Conservation (phyloP, 176 grass and related monocot species). For the Elymus sibiricus region DNA sequence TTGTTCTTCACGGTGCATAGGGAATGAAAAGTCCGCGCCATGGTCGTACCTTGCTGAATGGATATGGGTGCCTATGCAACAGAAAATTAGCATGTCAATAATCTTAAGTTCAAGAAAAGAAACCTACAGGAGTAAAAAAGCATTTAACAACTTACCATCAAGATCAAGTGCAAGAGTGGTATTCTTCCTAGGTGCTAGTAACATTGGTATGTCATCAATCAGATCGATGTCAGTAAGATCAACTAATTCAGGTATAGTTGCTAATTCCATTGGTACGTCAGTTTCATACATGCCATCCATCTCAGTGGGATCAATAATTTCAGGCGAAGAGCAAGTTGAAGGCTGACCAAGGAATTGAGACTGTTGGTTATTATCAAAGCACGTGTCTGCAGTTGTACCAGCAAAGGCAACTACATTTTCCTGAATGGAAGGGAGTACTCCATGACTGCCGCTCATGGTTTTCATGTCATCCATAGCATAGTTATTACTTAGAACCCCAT, state of each 20-base stretch:
- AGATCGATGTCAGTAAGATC: neutral
- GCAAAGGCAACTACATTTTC: neutral
- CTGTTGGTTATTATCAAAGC: neutral
- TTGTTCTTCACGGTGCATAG: too few species aligned
- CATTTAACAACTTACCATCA: neutral
- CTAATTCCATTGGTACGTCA: neutral
- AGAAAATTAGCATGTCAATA: too few species aligned
- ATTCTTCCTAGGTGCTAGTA: slow-evolving; percentile 28
- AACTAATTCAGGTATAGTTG: neutral
- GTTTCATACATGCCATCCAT: slow-evolving; percentile 7
- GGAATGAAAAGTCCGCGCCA: too few species aligned
- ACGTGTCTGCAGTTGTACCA: slow-evolving; percentile 19
- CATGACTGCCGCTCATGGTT: too few species aligned
- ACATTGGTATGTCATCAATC: neutral
- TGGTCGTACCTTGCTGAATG: too few species aligned
- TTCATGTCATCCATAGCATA: too few species aligned
- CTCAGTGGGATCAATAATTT: slow-evolving; percentile 36
- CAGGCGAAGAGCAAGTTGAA: slow-evolving; percentile 11
- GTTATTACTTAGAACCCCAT: too few species aligned
- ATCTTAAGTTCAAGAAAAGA: too few species aligned
- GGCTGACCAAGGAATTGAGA: slow-evolving; percentile 15
- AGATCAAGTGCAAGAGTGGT: slow-evolving; percentile 43
- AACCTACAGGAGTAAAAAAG: neutral
- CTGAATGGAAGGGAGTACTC: too few species aligned
- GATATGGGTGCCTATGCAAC: too few species aligned